Evolutionary conservation across 2,329 filamentous ascomycete species (phyloP).

Genomic region (Neonectria ditissima): DNA sequence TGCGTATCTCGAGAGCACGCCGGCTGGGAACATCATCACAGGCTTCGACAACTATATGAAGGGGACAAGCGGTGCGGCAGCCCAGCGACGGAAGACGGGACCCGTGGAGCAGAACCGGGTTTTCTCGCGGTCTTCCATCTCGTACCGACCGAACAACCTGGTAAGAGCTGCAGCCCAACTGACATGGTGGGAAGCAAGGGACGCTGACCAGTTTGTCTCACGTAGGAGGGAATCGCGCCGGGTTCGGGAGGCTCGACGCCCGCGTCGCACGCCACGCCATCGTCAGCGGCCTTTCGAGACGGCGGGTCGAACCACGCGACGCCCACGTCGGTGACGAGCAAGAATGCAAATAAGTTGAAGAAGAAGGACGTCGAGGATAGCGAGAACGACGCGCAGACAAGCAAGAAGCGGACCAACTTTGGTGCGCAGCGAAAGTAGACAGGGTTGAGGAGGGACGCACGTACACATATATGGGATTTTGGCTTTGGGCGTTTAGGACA

Average conservation of each 20-base stretch:
- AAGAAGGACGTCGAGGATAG: conserved; percentile 69
- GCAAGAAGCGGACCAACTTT: conserved; percentile 70
- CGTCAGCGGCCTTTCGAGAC: conserved; percentile 66
- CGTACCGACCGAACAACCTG: conserved; percentile 62
- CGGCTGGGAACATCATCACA: conserved; percentile 92
- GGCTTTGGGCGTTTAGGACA: conserved; percentile 14
- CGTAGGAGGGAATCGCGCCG: conserved; percentile 42
- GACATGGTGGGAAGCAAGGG: neutral
- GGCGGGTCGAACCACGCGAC: conserved; percentile 65
- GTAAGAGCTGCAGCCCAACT: conserved; percentile 40
- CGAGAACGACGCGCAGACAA: conserved; percentile 66
- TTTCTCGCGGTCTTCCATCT: conserved; percentile 75
- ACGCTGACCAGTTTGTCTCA: conserved; percentile 19
- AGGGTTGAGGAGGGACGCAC: no score
- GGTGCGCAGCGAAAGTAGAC: conserved; percentile 64
- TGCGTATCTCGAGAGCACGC: conserved; percentile 90
- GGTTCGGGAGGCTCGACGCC: conserved; percentile 55
- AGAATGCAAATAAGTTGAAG: conserved; percentile 63
- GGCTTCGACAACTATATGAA: conserved; percentile 99
- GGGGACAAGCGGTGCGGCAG: conserved; percentile 73
- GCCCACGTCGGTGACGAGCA: conserved; percentile 64
- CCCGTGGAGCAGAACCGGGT: conserved; percentile 78
- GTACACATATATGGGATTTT: no score
- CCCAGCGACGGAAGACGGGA: conserved; percentile 73
- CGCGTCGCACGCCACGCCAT: conserved; percentile 55